Conservation (phyloP, 495 filamentous ascomycete genomes). For the Clohesyomyces aquaticus region DNA sequence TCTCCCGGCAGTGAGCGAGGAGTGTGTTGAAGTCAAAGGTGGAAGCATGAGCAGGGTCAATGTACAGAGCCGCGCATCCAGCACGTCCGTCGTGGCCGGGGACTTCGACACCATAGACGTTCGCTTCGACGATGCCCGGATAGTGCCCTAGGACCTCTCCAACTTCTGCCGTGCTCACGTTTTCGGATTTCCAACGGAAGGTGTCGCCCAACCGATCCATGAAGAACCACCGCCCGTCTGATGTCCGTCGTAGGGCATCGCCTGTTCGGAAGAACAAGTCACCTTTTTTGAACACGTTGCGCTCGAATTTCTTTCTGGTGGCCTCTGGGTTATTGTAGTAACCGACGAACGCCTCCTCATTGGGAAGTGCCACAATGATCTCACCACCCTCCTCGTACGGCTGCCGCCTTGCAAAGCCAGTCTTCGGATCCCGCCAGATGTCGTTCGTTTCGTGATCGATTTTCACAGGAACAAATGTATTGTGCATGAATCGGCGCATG, state of each 20-base stretch:
- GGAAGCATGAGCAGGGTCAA: conserved; percentile 33
- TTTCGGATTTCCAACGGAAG: conserved; percentile 83
- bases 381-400: conserved; percentile 73
- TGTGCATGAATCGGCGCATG: conserved; percentile 53
- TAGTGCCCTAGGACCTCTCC: conserved; percentile 66
- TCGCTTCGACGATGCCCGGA: conserved; percentile 72
- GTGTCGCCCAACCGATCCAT: conserved; percentile 77
- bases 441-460: conserved; percentile 70
- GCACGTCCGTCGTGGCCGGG: conserved; percentile 55
- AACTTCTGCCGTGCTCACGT: conserved; percentile 80
- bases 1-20: conserved; percentile 53
- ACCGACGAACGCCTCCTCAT: conserved; percentile 62
- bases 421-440: conserved; percentile 64
- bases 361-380: conserved; percentile 69
- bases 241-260: conserved; percentile 67
- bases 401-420: conserved; percentile 66
- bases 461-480: conserved; percentile 66
- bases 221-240: conserved; percentile 79
- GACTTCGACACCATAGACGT: conserved; percentile 75
- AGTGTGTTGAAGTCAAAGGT: conserved; percentile 44
- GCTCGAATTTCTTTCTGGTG: conserved; percentile 68
- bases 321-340: conserved; percentile 71
- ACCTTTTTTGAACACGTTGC: conserved; percentile 72
- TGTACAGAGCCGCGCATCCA: conserved; percentile 49
- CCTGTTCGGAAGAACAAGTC: conserved; percentile 78